Percentiles rank a stretch among this genome's conserved stretches.
Evolutionary conservation across 2,329 filamentous ascomycete genomes (phyloP).

Genomic region (Nemania sp.): DNA sequence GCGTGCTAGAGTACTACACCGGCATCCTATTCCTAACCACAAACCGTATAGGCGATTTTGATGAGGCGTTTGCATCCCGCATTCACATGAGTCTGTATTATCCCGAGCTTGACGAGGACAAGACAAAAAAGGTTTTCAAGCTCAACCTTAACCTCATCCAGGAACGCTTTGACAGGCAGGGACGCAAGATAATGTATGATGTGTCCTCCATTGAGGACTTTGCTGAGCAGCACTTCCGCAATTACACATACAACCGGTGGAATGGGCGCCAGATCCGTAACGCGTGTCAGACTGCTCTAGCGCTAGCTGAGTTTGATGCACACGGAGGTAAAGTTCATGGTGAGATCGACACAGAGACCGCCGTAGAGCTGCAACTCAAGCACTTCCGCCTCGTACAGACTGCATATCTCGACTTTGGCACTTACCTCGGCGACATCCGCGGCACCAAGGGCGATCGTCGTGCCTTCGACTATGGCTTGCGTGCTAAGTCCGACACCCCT

Average conservation of each 20-base stretch:
- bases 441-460: not conserved
- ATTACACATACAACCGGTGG: constrained; percentile 32
- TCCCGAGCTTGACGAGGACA: not conserved
- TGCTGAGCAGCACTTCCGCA: constrained; percentile 30
- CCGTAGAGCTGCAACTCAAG: not conserved
- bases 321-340: constrained; percentile 19
- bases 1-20: constrained; percentile 53
- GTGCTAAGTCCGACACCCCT: constrained; percentile 4
- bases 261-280: constrained; percentile 48
- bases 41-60: constrained; percentile 21
- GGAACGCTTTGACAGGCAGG: not conserved
- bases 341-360: not conserved
- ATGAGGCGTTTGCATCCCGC: constrained; percentile 23
- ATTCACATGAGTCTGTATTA: constrained; percentile 29
- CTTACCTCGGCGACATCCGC: not conserved
- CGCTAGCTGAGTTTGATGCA: constrained; percentile 43
- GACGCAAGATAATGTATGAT: constrained; percentile 23
- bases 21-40: constrained; percentile 46
- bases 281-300: constrained; percentile 44
- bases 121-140: constrained; percentile 3
- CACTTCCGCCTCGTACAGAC: not conserved
- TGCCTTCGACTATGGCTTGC: constrained; percentile 3
- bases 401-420: not conserved
- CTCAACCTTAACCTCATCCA: constrained; percentile 5
- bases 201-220: constrained; percentile 31